Percentiles rank a stretch among this genome's conserved stretches.
Evolutionary conservation across 2,329 filamentous ascomycete species (phyloP).

Genomic region (Akanthomyces lecanii): DNA sequence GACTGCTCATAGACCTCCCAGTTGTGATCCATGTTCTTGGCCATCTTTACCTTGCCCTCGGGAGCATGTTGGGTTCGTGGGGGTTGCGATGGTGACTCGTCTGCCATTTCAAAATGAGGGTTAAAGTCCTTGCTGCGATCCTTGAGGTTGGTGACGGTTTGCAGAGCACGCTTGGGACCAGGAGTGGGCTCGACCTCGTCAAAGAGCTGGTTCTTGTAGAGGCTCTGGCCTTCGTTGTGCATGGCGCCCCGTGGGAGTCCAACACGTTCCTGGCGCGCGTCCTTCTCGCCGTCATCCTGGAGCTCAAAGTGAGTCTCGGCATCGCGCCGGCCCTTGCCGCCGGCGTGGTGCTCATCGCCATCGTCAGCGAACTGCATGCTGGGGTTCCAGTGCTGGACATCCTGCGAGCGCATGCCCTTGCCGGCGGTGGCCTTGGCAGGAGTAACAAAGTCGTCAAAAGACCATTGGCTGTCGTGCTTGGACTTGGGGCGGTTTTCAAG

Average conservation of each 20-base stretch:
- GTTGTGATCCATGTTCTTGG: conserved; percentile 68
- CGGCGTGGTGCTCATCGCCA: conserved; percentile 54
- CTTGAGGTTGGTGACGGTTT: conserved; percentile 67
- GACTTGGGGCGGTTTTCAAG: conserved; percentile 44
- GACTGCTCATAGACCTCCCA: conserved; percentile 56
- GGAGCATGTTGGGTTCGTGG: conserved; percentile 42
- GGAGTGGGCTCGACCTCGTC: conserved; percentile 49
- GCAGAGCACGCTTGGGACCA: conserved; percentile 45
- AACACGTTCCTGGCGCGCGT: conserved; percentile 43
- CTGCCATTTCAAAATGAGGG: conserved; percentile 71
- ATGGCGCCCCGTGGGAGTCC: conserved; percentile 49
- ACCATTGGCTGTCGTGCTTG: conserved; percentile 74
- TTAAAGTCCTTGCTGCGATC: conserved; percentile 73
- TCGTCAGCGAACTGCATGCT: conserved; percentile 53
- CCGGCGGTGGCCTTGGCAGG: conserved; percentile 66
- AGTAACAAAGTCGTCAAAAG: conserved; percentile 82
- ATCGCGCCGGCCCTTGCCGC: conserved; percentile 69
- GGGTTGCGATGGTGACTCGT: conserved; percentile 54
- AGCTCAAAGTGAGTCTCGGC: conserved; percentile 82
- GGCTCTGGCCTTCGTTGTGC: conserved; percentile 60
- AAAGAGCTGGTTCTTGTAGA: conserved; percentile 77
- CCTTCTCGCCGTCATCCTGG: conserved; percentile 65
- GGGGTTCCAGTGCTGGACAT: conserved; percentile 75
- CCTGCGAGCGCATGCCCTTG: conserved; percentile 59
- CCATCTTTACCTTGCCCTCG: conserved; percentile 62